Base-by-base conservation (phyloP, 345 rosid species). In the Eucalyptus rudis region DNA sequence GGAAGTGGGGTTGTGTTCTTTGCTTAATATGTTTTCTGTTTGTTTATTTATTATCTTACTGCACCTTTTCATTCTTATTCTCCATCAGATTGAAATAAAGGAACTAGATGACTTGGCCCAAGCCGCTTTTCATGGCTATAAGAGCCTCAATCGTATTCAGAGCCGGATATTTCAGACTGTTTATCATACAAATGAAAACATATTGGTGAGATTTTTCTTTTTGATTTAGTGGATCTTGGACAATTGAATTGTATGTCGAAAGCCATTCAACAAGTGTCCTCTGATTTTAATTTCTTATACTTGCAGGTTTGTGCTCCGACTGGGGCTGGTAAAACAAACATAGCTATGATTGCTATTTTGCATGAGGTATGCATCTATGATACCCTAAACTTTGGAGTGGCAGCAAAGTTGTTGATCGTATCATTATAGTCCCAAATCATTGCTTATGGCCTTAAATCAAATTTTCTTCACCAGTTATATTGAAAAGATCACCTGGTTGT, bases 281-380 rank as follows among this genome's bases (percentile, higher is more conserved):
- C 36, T 45, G 51, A 64, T 66, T 29, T 22, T 87, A 20, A 33
- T 33, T 86, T 40, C 9, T 33, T 58, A 33, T 89, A 87, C 83
- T 89, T 93, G 90, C 93, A 97, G 99, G 99, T 97, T 89, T 97
- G 99, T 93, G 99, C 99, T 87, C 99, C 99, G n/a, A 97, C 99
- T 64, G 99, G 99, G 90, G 99, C 99, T 88, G 99, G 99, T 25
- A 97, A 97, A 93, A 96, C 99, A 91, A 97, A 97, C 91, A 97
- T 97, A 90, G 99, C 99, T 56, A 96, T 97, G 99, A 94, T 97
- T 83, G 95, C 99, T 87, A 93, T 97, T 89, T 93, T 97, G 87
- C 99, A 97, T 84, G 99, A 97, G 98, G 99, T 96, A 90, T 64
- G 87, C 71, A 86, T 84, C 88, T 66, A 62, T 45, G 86, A 11